phyloP scores from a whole-genome alignment of 352 stramenopile species.

The Phytopythium chamaehyphon region DNA sequence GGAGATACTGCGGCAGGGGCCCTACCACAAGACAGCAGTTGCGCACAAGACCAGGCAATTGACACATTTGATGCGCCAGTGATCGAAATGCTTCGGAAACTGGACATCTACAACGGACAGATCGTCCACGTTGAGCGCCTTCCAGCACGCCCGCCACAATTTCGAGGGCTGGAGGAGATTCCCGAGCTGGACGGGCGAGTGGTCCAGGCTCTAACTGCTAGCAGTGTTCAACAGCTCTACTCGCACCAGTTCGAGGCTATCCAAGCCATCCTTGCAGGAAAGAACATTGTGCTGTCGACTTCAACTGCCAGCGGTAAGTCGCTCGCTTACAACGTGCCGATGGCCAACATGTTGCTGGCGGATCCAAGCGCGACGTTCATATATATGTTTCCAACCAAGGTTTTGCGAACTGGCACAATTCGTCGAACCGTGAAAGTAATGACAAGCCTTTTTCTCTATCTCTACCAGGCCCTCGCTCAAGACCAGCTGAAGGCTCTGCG shows the following conservation, averaged over 20 bases:
- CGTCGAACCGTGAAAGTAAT: no score
- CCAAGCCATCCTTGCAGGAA: constrained; percentile 69
- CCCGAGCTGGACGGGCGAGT: constrained; percentile 7
- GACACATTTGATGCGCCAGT: constrained; percentile 15
- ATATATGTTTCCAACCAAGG: constrained; percentile 98
- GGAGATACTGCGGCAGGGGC: no score
- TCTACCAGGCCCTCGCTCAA: constrained; percentile 90
- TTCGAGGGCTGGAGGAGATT: constrained; percentile 29
- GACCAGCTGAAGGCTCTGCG: constrained; percentile 94
- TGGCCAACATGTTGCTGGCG: constrained; percentile 71
- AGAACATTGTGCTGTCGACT: constrained; percentile 95
- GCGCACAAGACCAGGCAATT: no score
- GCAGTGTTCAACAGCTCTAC: constrained; percentile 77
- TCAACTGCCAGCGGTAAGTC: constrained; percentile 97
- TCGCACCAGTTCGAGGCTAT: constrained; percentile 91
- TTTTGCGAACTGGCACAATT: neutral
- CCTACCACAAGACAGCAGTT: no score
- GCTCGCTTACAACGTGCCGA: constrained; percentile 95
- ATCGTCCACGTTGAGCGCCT: constrained; percentile 79
- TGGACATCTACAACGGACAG: constrained; percentile 69
- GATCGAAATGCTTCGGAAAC: constrained; percentile 39
- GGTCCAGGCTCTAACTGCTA: neutral
- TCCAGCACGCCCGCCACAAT: constrained; percentile 33
- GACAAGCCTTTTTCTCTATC: no score
- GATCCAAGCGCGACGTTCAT: constrained; percentile 75